These are phyloP conservation scores for Eucalyptus regnans DNA, from an alignment of 345 rosid species.

Conservation along the genomic window DNA sequence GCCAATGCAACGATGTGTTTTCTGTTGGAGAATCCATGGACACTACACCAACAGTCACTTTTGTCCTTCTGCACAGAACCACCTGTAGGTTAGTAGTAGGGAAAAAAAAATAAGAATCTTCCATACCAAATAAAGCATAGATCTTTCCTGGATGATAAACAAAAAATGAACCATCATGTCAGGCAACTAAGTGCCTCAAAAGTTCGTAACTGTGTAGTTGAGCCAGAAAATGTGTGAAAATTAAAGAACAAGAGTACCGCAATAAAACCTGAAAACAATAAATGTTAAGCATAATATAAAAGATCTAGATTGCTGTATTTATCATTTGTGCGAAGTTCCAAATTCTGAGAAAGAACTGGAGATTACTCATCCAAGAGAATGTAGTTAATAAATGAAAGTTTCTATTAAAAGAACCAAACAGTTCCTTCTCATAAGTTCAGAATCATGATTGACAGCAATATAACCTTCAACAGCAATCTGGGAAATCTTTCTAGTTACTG, in stretches of 20 bases:
- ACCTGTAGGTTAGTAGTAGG: neutral
- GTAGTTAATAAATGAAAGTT: neutral
- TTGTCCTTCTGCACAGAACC: neutral
- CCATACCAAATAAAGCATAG: neutral
- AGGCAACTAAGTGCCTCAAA: neutral
- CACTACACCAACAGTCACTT: neutral
- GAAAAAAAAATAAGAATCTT: neutral
- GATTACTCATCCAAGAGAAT: neutral
- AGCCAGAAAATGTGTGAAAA: neutral
- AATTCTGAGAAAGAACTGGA: neutral
- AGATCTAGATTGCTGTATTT: neutral
- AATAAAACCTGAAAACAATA: neutral
- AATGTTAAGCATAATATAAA: neutral
- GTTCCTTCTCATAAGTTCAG: neutral
- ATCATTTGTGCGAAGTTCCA: neutral
- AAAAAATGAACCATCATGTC: neutral
- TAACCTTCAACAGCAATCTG: neutral
- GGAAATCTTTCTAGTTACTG: neutral
- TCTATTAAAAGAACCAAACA: neutral
- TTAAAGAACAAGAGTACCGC: neutral
- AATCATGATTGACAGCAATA: neutral
- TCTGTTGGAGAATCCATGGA: slow-evolving; percentile 59
- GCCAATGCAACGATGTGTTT: slow-evolving; percentile 65
- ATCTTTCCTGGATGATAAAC: neutral
- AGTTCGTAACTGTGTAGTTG: neutral